These are phyloP conservation scores for Wallemia hederae DNA, from an alignment of 1,284 basidiomycete species.

Conservation along the genomic window DNA sequence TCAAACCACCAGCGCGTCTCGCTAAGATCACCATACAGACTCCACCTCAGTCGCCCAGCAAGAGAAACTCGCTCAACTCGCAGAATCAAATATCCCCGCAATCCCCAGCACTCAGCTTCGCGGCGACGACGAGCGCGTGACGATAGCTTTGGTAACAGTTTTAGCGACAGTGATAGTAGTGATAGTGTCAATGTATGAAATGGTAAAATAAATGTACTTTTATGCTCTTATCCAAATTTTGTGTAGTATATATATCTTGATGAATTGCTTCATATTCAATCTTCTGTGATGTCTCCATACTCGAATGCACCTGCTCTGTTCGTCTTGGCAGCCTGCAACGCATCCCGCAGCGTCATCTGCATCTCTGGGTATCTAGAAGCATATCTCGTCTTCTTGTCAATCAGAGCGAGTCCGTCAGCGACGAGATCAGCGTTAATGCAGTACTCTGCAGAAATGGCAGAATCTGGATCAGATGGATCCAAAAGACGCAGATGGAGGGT, in stretches of 20 bases:
- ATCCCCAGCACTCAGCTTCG: background rate
- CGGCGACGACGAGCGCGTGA: background rate
- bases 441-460: conserved; percentile 33
- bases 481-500: conserved; percentile 59
- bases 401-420: conserved; percentile 3
- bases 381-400: conserved; percentile 19
- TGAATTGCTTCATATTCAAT: background rate
- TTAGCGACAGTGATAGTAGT: too few relatives aligned
- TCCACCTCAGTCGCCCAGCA: background rate
- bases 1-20: background rate
- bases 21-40: background rate
- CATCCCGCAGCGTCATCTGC: background rate
- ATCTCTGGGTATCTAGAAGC: background rate
- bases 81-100: background rate
- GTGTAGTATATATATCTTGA: too few relatives aligned
- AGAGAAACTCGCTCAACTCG: background rate
- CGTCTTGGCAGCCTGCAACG: background rate
- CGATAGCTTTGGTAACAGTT: too few relatives aligned
- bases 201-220: background rate
- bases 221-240: background rate
- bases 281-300: background rate
- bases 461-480: conserved; percentile 41
- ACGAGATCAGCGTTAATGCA: conserved; percentile 60
- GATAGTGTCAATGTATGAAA: too few relatives aligned
- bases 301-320: conserved; percentile 1